Conservation (phyloP, 2,329 filamentous ascomycete genomes). For the Myriosclerotinia curreyana region DNA sequence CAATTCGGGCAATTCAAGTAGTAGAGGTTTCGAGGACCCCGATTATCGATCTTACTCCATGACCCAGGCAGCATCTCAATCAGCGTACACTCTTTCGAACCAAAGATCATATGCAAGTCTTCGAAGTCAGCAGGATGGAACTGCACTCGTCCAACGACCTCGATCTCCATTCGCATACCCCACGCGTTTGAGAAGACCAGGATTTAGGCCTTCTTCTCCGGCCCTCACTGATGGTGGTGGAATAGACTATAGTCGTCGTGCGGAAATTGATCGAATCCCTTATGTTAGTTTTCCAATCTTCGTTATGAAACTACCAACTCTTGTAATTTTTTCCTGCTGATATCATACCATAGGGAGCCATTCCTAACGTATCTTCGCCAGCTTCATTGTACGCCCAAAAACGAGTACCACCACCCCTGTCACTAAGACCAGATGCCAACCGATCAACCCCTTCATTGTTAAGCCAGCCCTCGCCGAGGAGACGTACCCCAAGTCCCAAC, state of each 20-base stretch:
- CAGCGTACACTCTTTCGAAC: constrained; percentile 43
- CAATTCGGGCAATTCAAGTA: constrained; percentile 41
- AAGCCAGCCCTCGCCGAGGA: constrained; percentile 33
- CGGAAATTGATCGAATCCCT: constrained; percentile 37
- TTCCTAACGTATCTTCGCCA: constrained; percentile 35
- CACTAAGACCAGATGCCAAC: constrained; percentile 35
- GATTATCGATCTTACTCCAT: constrained; percentile 54
- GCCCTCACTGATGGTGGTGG: constrained; percentile 38
- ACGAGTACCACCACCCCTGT: constrained; percentile 31
- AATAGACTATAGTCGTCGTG: constrained; percentile 38
- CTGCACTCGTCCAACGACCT: constrained; percentile 47
- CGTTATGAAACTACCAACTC: no score
- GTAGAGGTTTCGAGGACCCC: constrained; percentile 44
- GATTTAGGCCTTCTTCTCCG: constrained; percentile 41
- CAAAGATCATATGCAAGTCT: constrained; percentile 49
- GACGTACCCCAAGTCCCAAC: constrained; percentile 33
- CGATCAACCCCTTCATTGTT: constrained; percentile 35
- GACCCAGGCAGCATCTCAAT: constrained; percentile 45
- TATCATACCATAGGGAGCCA: constrained; percentile 26
- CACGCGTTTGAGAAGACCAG: constrained; percentile 54
- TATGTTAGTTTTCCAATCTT: constrained; percentile 31
- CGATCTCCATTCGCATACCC: constrained; percentile 59
- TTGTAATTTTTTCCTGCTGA: neutral
- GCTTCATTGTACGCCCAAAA: constrained; percentile 36
- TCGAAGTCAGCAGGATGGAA: constrained; percentile 46